These are phyloP conservation scores for Zymoseptoria ardabiliae DNA, from an alignment of 2,329 filamentous ascomycete species.

Conservation along the genomic window DNA sequence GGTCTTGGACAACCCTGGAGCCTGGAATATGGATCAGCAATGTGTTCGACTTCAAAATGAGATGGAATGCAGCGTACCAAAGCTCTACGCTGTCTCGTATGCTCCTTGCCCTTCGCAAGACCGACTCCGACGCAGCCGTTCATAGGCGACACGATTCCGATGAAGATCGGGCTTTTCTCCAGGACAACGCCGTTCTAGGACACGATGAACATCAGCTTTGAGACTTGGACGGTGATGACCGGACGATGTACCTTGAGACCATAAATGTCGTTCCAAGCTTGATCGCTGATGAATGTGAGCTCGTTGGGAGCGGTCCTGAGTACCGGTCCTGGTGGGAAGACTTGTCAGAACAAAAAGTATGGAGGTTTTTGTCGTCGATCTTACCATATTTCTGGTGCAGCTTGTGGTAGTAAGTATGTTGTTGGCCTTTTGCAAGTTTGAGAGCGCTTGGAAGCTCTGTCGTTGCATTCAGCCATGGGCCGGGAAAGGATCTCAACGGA, in stretches of 20 bases:
- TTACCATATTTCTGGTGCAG: constrained; percentile 1
- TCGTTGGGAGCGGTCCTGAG: constrained; percentile 1
- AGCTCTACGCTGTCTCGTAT: constrained; percentile 5
- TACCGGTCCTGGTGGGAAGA: not conserved
- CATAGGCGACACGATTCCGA: constrained; percentile 6
- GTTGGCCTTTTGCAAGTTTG: not conserved
- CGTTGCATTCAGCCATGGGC: not conserved
- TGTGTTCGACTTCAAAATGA: no score
- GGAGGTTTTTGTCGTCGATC: not conserved
- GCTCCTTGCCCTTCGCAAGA: constrained; percentile 7
- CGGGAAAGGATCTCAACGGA: not conserved
- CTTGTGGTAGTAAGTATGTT: constrained; percentile 1
- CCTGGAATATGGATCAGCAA: not conserved
- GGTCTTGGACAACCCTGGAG: constrained; percentile 4
- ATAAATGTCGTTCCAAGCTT: constrained; percentile 6
- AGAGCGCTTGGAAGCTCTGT: constrained; percentile 1
- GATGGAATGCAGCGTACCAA: not conserved
- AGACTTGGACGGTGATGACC: not conserved
- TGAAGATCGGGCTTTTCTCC: constrained; percentile 11
- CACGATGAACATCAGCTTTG: not conserved
- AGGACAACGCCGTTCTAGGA: constrained; percentile 6
- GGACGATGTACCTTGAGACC: not conserved
- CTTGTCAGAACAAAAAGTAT: not conserved
- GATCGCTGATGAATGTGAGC: not conserved
- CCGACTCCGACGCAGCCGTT: constrained; percentile 6